These are phyloP conservation scores for Penicillium sp. DNA, from an alignment of 2,329 filamentous ascomycete genomes.

Conservation along the genomic window DNA sequence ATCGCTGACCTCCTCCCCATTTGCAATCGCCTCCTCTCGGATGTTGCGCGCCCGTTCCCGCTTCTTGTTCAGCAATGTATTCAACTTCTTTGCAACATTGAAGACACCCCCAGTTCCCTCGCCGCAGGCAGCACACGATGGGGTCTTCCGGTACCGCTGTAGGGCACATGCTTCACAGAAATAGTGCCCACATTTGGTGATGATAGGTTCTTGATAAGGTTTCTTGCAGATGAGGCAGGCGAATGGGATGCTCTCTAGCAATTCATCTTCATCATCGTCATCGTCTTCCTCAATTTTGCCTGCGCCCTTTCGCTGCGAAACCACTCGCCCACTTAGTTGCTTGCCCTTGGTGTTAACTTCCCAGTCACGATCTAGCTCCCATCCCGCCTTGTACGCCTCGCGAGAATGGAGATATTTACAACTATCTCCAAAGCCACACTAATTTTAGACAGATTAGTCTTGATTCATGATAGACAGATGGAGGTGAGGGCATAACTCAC, in stretches of 20 bases:
- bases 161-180: constrained; percentile 91
- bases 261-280: constrained; percentile 62
- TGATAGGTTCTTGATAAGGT: constrained; percentile 73
- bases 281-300: constrained; percentile 49
- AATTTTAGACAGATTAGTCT: constrained; percentile 40
- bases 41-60: constrained; percentile 56
- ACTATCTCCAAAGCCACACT: constrained; percentile 66
- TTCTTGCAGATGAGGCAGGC: constrained; percentile 82
- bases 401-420: constrained; percentile 69
- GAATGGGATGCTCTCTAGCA: constrained; percentile 83
- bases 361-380: constrained; percentile 95
- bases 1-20: constrained; percentile 51
- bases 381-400: constrained; percentile 76
- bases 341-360: constrained; percentile 70
- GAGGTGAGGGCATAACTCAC: constrained; percentile 4
- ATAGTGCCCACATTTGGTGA: constrained; percentile 92
- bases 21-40: constrained; percentile 53
- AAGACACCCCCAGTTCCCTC: constrained; percentile 85
- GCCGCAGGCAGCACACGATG: constrained; percentile 81
- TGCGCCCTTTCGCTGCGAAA: constrained; percentile 47
- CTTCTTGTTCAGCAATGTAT: constrained; percentile 73
- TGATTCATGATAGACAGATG: constrained; percentile 51
- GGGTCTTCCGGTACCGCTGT: constrained; percentile 80
- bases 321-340: constrained; percentile 45
- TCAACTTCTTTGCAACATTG: constrained; percentile 79